Base-by-base conservation (phyloP, 306 rosid genomes). In the Ormosia emarginata region DNA sequence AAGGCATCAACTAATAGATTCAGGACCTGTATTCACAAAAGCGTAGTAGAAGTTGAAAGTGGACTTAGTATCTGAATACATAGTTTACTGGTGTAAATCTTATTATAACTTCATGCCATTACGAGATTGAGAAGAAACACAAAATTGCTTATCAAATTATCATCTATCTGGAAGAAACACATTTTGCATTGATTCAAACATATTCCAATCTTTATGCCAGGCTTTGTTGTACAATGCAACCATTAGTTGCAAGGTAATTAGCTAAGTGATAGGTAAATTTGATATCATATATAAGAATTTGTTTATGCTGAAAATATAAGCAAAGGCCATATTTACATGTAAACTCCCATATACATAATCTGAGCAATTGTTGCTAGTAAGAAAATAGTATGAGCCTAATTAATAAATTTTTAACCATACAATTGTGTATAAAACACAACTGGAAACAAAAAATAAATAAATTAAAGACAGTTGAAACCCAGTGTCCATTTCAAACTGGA, bases 1-100 rank as follows among this genome's bases (percentile, higher is more conserved):
- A 93, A 84, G 29, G 94, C 94, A 84, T 88, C 85, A 46, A 83
- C 82, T 65, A 91, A 86, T 68, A 77, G 83, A 83, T 78, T 85
- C 82, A 90, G 82, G 18, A 86, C 89, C 99, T 95, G 83, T 33
- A 80, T 78, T 57, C 71, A 83, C 34, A 69, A 57, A 77, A 39
- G 39, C 7, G 55, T 47, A 75, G 71, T 59, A 77, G 64, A 71
- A 41, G 73, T 78, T 52, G 46, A 40, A 85, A 76, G 57, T 18
- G 49, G 67, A 59, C 71, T 57, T 56, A 56, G 71, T 58, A 78
- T 56, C 62, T 66, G 34, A 37, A 81, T 5, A 34, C 56, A 15
- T 33, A 64, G 61, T 52, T 69, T 59, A 73, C 40, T 33, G 7
- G 71, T 71, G 71, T 81, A 78, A 79, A 33, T 24, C 70, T 52